Evolutionary conservation across 768 basidiomycete genomes (phyloP).

Genomic region (Porpolomopsis calyptriformis): DNA sequence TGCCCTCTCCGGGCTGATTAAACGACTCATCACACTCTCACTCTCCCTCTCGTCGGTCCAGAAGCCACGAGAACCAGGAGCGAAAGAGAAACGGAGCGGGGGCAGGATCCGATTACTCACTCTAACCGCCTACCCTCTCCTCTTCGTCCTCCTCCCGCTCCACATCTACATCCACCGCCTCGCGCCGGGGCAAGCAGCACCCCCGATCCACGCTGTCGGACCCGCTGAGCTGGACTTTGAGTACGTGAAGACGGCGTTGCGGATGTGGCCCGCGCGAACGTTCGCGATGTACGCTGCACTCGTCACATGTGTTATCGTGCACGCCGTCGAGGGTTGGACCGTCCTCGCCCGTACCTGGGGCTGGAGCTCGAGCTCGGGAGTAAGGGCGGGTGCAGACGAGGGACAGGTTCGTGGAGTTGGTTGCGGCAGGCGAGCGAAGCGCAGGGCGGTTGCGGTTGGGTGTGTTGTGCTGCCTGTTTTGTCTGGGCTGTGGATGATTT

Average conservation of each 20-base stretch:
- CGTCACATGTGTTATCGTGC: constrained; percentile 43
- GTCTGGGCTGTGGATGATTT: constrained; percentile 42
- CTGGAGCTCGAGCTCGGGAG: constrained; percentile 17
- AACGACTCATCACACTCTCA: constrained; percentile 30
- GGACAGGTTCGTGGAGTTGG: too few species aligned
- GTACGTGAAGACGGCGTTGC: constrained; percentile 66
- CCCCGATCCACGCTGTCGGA: constrained; percentile 48
- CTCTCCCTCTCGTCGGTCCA: constrained; percentile 13
- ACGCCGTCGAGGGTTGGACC: constrained; percentile 50
- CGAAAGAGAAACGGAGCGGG: constrained; percentile 19
- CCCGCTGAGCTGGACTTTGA: constrained; percentile 77
- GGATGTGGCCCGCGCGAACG: constrained; percentile 49
- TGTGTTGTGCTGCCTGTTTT: constrained; percentile 41
- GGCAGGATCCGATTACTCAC: constrained; percentile 36
- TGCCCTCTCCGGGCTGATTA: constrained; percentile 14
- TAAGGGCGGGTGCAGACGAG: constrained; percentile 21
- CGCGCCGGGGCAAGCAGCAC: constrained; percentile 32
- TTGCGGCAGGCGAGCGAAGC: too few species aligned
- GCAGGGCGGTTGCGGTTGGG: constrained; percentile 21
- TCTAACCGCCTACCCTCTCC: constrained; percentile 51
- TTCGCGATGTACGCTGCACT: constrained; percentile 57
- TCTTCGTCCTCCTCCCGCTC: constrained; percentile 50
- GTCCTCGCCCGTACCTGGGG: constrained; percentile 42
- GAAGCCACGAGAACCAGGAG: neutral
- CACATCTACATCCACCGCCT: constrained; percentile 64